Evolutionary conservation across 371 early-diverging fungal species (phyloP), one percentile per base, ranked within the genome.

Genomic region (Mucor irregularis): DNA sequence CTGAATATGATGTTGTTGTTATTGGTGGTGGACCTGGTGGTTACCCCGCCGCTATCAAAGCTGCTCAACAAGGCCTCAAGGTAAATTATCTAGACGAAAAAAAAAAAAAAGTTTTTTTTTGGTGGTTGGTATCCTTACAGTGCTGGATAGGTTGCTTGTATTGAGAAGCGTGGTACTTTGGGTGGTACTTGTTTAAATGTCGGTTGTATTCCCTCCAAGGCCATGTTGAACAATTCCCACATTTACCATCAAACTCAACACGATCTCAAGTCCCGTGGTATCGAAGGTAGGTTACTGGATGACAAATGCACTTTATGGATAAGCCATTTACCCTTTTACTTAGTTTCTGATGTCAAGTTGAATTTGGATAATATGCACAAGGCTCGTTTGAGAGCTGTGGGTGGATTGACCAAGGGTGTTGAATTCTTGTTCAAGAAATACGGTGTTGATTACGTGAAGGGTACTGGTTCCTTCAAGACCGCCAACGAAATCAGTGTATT

Each of bases 121-220:
- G 4, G n/a, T n/a, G n/a, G n/a, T n/a, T n/a, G n/a, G n/a, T n/a
- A n/a, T n/a, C n/a, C n/a, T n/a, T n/a, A n/a, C n/a, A n/a, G n/a
- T n/a, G n/a, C n/a, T 22, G n/a, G n/a, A 42, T 82, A 95, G 95
- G 90, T 92, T 35, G 98, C 96, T 22, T 96, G 97, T 73, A 86
- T 97, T 53, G 98, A 98, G 81, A 94, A 92, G 80, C 94, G 99
- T 59, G 97, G 95, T 30, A 59, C 94, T 26, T 85, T 98, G 14
- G 99, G 99, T 66, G 99, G 99, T 55, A 98, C 99, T 35, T 98
- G 99, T 80, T 78, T 98, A 64, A 98, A 98, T 73, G 97, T 98
- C 39, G 99, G 99, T 40, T 98, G 98, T 83, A 98, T 98, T 77
- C 99, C 99, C 30, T 97, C 98, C 58, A 98, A 98, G 82, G 91